Percentiles rank a stretch among this genome's conserved stretches.
Evolutionary conservation across 2,329 filamentous ascomycete species (phyloP).

Genomic region (Acrocalymma vagum): DNA sequence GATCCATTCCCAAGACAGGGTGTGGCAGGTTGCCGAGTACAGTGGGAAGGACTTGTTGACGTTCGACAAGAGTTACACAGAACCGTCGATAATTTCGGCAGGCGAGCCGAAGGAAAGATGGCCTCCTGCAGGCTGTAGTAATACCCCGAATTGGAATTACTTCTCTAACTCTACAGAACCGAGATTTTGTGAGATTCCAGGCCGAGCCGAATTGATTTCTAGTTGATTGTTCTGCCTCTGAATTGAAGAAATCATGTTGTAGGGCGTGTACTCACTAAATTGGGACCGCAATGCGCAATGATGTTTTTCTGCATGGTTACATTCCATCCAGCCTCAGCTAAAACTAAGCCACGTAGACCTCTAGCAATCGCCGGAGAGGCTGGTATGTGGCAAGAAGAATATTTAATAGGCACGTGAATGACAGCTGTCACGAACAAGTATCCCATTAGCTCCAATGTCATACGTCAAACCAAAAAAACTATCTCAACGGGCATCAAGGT

Average conservation of each 20-base stretch:
- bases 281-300: no score
- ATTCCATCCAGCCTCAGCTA: conserved; percentile 8
- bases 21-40: no score
- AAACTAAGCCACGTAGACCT: no score
- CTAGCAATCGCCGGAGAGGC: no score
- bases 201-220: no score
- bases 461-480: background rate
- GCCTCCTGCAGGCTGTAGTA: background rate
- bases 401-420: conserved; percentile 20
- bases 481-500: background rate
- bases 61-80: conserved; percentile 1
- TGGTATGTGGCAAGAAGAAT: conserved; percentile 1
- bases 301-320: conserved; percentile 13
- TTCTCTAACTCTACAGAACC: background rate
- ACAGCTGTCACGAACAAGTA: conserved; percentile 22
- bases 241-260: no score
- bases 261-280: no score
- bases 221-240: no score
- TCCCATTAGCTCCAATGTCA: conserved; percentile 2
- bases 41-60: background rate
- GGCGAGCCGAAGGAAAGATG: conserved; percentile 10
- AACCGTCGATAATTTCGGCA: conserved; percentile 4
- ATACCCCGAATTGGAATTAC: background rate
- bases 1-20: no score
- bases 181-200: no score